Evolutionary conservation across 768 basidiomycete genomes (phyloP).

Genomic region (Boletus sensibilis): DNA sequence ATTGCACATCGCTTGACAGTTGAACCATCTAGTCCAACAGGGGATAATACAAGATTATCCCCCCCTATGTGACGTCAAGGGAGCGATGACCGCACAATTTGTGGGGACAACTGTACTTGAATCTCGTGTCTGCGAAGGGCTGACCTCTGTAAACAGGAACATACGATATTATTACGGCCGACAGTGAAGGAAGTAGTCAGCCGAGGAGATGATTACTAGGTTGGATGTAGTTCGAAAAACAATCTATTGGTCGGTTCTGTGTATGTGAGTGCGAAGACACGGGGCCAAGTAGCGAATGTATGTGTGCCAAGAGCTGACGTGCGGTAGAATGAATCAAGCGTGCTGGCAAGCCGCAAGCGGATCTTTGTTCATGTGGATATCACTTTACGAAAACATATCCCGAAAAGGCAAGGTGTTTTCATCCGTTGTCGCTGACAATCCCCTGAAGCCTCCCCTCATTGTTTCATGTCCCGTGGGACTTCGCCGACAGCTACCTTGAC

Average conservation of each 20-base stretch:
- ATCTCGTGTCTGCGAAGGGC: not conserved
- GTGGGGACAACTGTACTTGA: slow-evolving; percentile 41
- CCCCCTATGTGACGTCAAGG: slow-evolving; percentile 81
- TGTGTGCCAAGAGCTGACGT: slow-evolving; percentile 5
- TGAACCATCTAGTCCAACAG: slow-evolving; percentile 86
- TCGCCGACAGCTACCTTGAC: not conserved
- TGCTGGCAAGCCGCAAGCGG: not conserved
- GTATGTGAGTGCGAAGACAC: slow-evolving; percentile 2
- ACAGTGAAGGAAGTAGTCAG: slow-evolving; percentile 84
- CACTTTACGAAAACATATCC: slow-evolving; percentile 18
- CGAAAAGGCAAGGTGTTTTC: slow-evolving; percentile 17
- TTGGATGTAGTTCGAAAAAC: slow-evolving; percentile 13
- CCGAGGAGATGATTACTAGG: slow-evolving; percentile 77
- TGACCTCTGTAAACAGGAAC: slow-evolving; percentile 53
- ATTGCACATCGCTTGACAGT: slow-evolving; percentile 39
- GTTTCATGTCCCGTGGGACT: not conserved
- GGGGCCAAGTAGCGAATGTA: not conserved
- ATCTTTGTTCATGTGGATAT: not conserved
- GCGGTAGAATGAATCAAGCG: not conserved
- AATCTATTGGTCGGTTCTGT: not conserved
- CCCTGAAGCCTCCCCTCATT: not conserved
- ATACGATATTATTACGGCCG: slow-evolving; percentile 81
- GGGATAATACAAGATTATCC: slow-evolving; percentile 92
- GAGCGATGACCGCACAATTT: slow-evolving; percentile 93
- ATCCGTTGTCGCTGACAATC: not conserved